Evolutionary conservation across 2,329 filamentous ascomycete species (phyloP).

Genomic region (Colletotrichum salicis): DNA sequence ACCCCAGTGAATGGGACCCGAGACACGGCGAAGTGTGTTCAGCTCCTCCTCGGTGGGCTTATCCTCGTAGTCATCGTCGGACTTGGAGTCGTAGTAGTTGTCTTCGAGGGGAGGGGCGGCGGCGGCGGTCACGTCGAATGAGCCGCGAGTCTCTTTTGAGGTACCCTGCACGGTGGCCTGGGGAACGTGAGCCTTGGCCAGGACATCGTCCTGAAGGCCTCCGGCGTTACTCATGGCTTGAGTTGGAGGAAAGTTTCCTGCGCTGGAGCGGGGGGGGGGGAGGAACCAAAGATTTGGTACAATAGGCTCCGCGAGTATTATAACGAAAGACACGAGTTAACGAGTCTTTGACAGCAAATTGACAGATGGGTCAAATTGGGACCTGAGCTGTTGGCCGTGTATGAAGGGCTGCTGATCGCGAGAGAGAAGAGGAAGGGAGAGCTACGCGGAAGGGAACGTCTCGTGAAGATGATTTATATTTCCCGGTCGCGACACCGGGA

Average conservation of each 20-base stretch:
- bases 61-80: constrained; percentile 46
- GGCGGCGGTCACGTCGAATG: constrained; percentile 38
- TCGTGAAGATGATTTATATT: constrained; percentile 29
- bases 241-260: constrained; percentile 1
- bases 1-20: constrained; percentile 71
- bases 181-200: constrained; percentile 39
- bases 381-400: constrained; percentile 25
- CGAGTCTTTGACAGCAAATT: constrained; percentile 34
- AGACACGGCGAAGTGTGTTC: constrained; percentile 69
- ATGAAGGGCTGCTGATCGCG: constrained; percentile 26
- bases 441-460: background rate
- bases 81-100: constrained; percentile 39
- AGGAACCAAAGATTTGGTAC: background rate
- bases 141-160: constrained; percentile 36
- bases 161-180: constrained; percentile 36
- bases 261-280: background rate
- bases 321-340: constrained; percentile 33
- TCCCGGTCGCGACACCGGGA: constrained; percentile 18
- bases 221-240: constrained; percentile 36
- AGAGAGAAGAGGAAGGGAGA: background rate
- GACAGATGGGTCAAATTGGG: constrained; percentile 21
- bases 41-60: constrained; percentile 71
- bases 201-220: constrained; percentile 35
- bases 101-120: constrained; percentile 30
- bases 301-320: constrained; percentile 1